Conservation (phyloP, 371 early-diverging fungal species). For the Saksenaea vasiformis region DNA sequence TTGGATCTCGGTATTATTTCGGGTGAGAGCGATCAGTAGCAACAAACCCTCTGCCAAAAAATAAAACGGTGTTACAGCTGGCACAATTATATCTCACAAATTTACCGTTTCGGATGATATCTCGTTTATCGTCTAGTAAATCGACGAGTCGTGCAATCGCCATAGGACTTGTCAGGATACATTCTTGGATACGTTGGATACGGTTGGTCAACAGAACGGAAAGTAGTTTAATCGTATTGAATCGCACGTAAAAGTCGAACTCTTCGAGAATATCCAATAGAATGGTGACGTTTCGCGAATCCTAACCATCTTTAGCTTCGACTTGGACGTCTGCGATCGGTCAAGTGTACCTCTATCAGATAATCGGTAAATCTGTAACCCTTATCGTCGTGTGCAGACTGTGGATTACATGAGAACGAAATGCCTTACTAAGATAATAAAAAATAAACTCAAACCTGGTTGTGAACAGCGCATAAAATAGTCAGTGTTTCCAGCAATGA, state of each 20-base stretch:
- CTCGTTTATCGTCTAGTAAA: conserved; percentile 87
- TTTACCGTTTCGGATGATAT: conserved; percentile 92
- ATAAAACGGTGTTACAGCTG: not conserved
- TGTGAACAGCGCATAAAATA: conserved; percentile 67
- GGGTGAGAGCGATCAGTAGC: conserved; percentile 85
- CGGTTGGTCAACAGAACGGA: conserved; percentile 70
- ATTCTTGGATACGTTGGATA: conserved; percentile 75
- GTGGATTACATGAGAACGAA: not conserved
- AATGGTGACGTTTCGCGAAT: conserved; percentile 72
- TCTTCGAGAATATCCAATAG: conserved; percentile 88
- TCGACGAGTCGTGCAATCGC: conserved; percentile 93
- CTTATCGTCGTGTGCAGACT: conserved; percentile 43
- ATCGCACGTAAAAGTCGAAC: conserved; percentile 92
- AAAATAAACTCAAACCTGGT: conserved; percentile 23
- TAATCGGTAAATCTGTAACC: conserved; percentile 52
- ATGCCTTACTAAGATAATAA: not conserved
- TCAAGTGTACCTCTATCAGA: conserved; percentile 45
- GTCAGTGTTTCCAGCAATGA: conserved; percentile 84
- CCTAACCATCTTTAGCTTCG: conserved; percentile 44
- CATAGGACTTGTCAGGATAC: conserved; percentile 85
- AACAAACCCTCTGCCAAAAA: conserved; percentile 80
- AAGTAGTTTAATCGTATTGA: conserved; percentile 84
- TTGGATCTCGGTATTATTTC: conserved; percentile 92
- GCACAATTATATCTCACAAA: not conserved
- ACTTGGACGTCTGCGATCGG: not conserved